Base-by-base conservation (phyloP, 2,329 filamentous ascomycete species). In the Coniochaeta sp. region DNA sequence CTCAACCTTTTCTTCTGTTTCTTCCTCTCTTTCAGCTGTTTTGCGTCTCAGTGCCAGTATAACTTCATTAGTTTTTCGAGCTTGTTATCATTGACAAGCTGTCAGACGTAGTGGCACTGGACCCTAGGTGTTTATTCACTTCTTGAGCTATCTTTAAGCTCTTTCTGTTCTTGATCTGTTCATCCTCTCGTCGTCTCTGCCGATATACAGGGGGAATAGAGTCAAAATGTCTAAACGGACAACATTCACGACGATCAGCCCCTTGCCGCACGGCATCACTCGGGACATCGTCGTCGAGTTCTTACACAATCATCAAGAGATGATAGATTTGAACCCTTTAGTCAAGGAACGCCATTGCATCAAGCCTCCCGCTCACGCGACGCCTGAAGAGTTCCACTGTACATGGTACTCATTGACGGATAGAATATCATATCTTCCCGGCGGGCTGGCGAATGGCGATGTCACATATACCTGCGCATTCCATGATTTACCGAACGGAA, bases 311-410 rank as follows among this genome's bases (percentile, higher is more conserved):
- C 91, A 96, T 74, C 72, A 81, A 57, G 87, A 87, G 67, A 96
- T 96, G 88, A 96, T 96, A 68, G 88, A 93, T 70, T 79, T 96
- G 61, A 96, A 96, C 72, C 91, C 91, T 1, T 80, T 96, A 56
- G 88, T 96, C 60, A 85, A 89, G 63, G 86, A 89, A 62, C 83
- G 90, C 61, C 82, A 87, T 65, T 80, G 79, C 34, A 90, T 90
- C 73, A 80, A 83, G 55, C 81, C 90, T 1, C 90, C 91, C 0
- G 69, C 80, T 26, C 82, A 87, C 69, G 87, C 89, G 14, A 78
- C 83, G 0, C 76, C 84, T 17, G 90, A 95, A 66, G 91, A 96
- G 76, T 83, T 80, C 62, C 77, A 84, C 63, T 89, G 86, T 65
- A 77, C 77, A 19, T 96, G 92, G 92, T 96, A 93, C 75, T 83